Conservation (phyloP, 768 basidiomycete genomes). For the Lactarius deliciosus region DNA sequence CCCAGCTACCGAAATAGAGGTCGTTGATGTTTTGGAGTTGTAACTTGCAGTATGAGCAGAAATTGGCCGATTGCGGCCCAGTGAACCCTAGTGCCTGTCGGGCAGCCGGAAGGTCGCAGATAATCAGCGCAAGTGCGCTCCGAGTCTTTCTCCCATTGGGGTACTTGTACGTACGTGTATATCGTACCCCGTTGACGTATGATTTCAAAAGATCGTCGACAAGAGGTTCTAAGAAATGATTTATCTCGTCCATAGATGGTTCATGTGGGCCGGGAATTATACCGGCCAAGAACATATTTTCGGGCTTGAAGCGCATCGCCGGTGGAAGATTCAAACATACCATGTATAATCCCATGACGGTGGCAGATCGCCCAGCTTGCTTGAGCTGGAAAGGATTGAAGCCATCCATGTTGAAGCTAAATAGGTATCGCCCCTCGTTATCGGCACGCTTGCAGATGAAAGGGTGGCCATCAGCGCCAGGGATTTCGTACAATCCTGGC, state of each 20-base stretch:
- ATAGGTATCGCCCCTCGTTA: constrained; percentile 32
- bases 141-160: background rate
- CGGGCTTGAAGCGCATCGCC: constrained; percentile 36
- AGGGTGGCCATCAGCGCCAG: constrained; percentile 7
- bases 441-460: background rate
- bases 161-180: constrained; percentile 32
- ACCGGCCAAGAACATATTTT: constrained; percentile 45
- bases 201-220: constrained; percentile 39
- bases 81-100: no score
- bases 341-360: constrained; percentile 36
- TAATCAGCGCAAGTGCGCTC: constrained; percentile 1
- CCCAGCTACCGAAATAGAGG: no score
- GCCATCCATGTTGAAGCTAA: constrained; percentile 38
- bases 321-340: constrained; percentile 41
- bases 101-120: background rate
- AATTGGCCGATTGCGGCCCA: no score
- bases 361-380: constrained; percentile 33
- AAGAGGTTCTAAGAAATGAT: constrained; percentile 42
- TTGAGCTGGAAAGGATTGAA: constrained; percentile 41
- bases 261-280: constrained; percentile 44
- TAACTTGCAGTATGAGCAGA: no score
- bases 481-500: background rate
- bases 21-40: no score
- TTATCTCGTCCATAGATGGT: constrained; percentile 37
- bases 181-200: constrained; percentile 38